phyloP scores from a whole-genome alignment of 2,329 filamentous ascomycete genomes.

The Trichoderma koningii region DNA sequence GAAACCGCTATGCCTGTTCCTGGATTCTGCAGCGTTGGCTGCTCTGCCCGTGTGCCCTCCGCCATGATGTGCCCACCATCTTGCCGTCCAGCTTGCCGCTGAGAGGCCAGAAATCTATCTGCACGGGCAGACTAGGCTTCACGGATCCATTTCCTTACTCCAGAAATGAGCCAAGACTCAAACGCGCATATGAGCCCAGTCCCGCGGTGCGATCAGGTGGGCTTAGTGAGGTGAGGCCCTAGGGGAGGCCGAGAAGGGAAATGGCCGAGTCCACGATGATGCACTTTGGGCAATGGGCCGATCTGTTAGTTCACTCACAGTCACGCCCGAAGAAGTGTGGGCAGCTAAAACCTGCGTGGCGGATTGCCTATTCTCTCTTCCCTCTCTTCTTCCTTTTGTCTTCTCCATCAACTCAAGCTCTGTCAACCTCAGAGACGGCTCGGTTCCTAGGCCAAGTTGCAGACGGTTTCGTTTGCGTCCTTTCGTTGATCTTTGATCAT shows the following conservation, averaged over 20 bases:
- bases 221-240: constrained; percentile 21
- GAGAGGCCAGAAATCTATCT: neutral
- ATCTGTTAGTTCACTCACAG: constrained; percentile 17
- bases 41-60: neutral
- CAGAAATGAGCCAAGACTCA: constrained; percentile 21
- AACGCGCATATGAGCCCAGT: constrained; percentile 3
- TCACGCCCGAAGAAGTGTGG: constrained; percentile 15
- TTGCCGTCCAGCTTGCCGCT: neutral
- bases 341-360: constrained; percentile 25
- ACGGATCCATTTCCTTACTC: constrained; percentile 8
- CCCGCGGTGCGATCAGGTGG: constrained; percentile 7
- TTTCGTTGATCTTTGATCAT: constrained; percentile 43
- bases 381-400: constrained; percentile 21
- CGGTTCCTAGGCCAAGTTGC: constrained; percentile 38
- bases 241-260: constrained; percentile 32
- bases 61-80: constrained; percentile 6
- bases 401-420: constrained; percentile 34
- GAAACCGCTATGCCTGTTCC: constrained; percentile 39
- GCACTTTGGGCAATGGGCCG: constrained; percentile 20
- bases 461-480: constrained; percentile 44
- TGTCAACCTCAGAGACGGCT: constrained; percentile 37
- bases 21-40: constrained; percentile 31
- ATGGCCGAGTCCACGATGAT: constrained; percentile 30
- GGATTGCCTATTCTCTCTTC: neutral
- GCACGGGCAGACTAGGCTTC: constrained; percentile 8